A percentile compares a stretch with the other conserved stretches of the same genome.
phyloP scores from a whole-genome alignment of 2,329 filamentous ascomycete genomes.

The Aspergillus vadensis region DNA sequence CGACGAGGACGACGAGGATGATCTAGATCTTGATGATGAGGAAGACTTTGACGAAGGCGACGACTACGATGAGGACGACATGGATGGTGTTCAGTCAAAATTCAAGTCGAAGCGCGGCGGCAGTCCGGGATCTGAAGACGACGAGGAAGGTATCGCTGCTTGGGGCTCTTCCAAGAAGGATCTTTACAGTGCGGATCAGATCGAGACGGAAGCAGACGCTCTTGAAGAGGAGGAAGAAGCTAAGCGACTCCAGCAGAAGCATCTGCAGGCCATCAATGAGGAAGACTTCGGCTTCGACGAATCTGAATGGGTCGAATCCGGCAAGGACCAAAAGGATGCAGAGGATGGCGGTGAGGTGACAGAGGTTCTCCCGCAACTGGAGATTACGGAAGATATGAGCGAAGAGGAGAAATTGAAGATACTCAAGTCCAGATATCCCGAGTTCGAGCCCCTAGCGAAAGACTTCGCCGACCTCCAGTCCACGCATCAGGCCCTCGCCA shows the following conservation, averaged over 20 bases:
- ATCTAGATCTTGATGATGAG: slow-evolving; percentile 49
- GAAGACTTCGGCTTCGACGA: slow-evolving; percentile 94
- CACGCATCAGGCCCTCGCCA: slow-evolving; percentile 59
- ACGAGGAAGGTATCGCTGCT: slow-evolving; percentile 64
- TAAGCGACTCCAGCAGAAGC: slow-evolving; percentile 84
- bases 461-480: slow-evolving; percentile 74
- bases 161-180: slow-evolving; percentile 89
- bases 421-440: slow-evolving; percentile 80
- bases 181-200: slow-evolving; percentile 86
- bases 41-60: slow-evolving; percentile 41
- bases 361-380: slow-evolving; percentile 80
- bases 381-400: slow-evolving; percentile 78
- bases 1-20: slow-evolving; percentile 42
- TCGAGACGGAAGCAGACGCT: slow-evolving; percentile 72
- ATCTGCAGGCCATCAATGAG: slow-evolving; percentile 82
- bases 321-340: slow-evolving; percentile 50
- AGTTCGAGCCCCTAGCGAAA: slow-evolving; percentile 82
- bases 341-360: slow-evolving; percentile 65
- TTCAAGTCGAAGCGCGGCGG: slow-evolving; percentile 24
- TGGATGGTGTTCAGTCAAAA: slow-evolving; percentile 26
- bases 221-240: slow-evolving; percentile 92
- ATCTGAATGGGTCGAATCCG: slow-evolving; percentile 73
- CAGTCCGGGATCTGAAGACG: slow-evolving; percentile 36
- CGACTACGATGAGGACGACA: slow-evolving; percentile 36
- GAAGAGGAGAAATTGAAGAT: slow-evolving; percentile 73